Conservation (phyloP, 2,329 filamentous ascomycete genomes). For the Pseudogymnoascus sp. region DNA sequence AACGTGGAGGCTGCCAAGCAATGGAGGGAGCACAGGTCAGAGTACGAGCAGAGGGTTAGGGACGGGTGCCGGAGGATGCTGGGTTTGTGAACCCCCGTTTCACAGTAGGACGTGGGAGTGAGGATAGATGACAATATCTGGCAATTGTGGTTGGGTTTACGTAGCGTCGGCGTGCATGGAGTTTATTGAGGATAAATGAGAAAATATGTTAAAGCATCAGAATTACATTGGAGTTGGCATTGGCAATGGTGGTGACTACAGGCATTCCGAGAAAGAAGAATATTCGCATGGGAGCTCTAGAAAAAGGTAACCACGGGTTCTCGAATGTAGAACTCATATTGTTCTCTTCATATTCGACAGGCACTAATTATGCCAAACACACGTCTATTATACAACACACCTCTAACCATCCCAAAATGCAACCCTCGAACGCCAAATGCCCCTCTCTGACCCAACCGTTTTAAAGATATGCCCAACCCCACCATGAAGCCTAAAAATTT, state of each 20-base stretch:
- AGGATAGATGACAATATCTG: not conserved
- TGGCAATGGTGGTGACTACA: not conserved
- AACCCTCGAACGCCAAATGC: not conserved
- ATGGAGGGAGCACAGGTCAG: conserved; percentile 76
- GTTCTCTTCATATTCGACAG: not conserved
- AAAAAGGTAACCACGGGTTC: not conserved
- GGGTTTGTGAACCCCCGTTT: conserved; percentile 50
- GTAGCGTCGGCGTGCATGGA: not conserved
- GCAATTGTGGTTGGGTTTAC: not conserved
- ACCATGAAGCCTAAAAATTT: not conserved
- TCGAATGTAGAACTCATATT: not conserved
- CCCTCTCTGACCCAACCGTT: not conserved
- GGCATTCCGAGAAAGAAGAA: not conserved
- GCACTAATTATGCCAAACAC: not conserved
- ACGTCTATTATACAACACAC: conserved; percentile 1
- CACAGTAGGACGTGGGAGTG: no score
- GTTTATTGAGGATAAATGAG: not conserved
- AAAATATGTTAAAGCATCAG: not conserved
- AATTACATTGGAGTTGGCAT: not conserved
- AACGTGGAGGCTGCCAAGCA: conserved; percentile 95
- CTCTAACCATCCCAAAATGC: not conserved
- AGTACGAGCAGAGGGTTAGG: conserved; percentile 82
- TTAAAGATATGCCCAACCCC: not conserved
- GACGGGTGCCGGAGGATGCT: conserved; percentile 74
- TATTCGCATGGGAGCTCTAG: not conserved